Percentiles rank a stretch among this genome's conserved stretches.
Evolutionary conservation across 2,329 filamentous ascomycete genomes (phyloP).

Genomic region (Dactylellina cionopaga): DNA sequence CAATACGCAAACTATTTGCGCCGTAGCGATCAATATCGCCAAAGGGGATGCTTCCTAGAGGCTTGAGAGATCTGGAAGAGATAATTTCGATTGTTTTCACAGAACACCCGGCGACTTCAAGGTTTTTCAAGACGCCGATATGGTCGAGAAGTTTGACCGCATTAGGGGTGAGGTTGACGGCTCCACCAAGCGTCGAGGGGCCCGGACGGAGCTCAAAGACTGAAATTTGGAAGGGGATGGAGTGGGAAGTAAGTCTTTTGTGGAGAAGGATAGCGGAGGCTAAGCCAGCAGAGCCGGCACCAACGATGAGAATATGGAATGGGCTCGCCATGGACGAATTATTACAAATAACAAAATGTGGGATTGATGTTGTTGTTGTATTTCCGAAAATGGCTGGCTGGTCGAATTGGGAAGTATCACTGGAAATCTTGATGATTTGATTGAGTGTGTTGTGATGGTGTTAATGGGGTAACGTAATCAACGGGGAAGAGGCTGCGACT

Average conservation of each 20-base stretch:
- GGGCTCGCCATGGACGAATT: conserved; percentile 5
- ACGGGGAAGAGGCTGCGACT: background rate
- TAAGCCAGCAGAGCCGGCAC: conserved; percentile 31
- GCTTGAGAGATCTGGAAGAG: conserved; percentile 57
- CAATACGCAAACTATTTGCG: conserved; percentile 61
- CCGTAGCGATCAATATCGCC: conserved; percentile 65
- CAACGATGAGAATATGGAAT: conserved; percentile 29
- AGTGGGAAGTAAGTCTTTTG: conserved; percentile 48
- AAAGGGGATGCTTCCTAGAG: conserved; percentile 64
- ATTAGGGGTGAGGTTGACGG: conserved; percentile 64
- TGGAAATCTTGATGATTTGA: background rate
- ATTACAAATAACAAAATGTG: background rate
- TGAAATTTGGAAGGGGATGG: conserved; percentile 62
- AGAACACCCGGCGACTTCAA: conserved; percentile 64
- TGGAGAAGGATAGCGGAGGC: conserved; percentile 64
- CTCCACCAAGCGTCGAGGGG: conserved; percentile 64
- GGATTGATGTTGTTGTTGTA: conserved; percentile 31
- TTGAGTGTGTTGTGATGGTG: background rate
- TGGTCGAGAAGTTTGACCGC: conserved; percentile 63
- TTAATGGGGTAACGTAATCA: too few relatives aligned
- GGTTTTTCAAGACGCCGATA: conserved; percentile 61
- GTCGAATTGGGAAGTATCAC: background rate
- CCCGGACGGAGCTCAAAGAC: conserved; percentile 65
- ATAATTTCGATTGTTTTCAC: conserved; percentile 65
- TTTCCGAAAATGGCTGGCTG: conserved; percentile 5